These are phyloP conservation scores for Clarkia xantiana DNA, from an alignment of 345 rosid species.

Conservation along the genomic window DNA sequence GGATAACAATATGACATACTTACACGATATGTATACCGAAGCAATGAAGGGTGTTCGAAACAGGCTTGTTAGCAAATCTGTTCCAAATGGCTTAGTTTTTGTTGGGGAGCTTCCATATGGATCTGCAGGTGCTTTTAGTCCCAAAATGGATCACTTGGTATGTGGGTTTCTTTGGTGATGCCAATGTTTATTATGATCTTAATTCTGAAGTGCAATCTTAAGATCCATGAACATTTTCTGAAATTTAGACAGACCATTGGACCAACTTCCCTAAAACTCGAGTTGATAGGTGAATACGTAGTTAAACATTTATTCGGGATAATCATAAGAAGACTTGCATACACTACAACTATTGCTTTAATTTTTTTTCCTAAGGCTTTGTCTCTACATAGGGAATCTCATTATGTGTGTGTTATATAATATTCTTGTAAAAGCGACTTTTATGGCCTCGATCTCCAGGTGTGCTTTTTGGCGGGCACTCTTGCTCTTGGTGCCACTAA, in stretches of 20 bases:
- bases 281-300: too few species aligned
- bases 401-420: too few species aligned
- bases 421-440: too few species aligned
- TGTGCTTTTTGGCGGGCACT: constrained; percentile 87
- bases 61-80: constrained; percentile 67
- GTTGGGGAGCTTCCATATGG: constrained; percentile 95
- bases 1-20: constrained; percentile 41
- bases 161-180: constrained; percentile 11
- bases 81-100: constrained; percentile 73
- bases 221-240: not conserved
- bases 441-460: constrained; percentile 24
- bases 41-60: constrained; percentile 93
- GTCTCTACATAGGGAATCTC: too few species aligned
- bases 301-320: too few species aligned
- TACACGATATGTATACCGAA: constrained; percentile 76
- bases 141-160: constrained; percentile 99
- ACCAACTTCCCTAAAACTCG: too few species aligned
- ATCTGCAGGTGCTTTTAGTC: constrained; percentile 57
- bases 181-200: not conserved
- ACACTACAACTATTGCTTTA: too few species aligned
- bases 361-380: too few species aligned
- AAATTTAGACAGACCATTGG: too few species aligned
- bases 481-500: constrained; percentile 97
- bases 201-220: not conserved
- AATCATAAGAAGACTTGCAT: too few species aligned